Base-by-base conservation (phyloP, 2,329 filamentous ascomycete genomes). In the Cladosporium sp. region DNA sequence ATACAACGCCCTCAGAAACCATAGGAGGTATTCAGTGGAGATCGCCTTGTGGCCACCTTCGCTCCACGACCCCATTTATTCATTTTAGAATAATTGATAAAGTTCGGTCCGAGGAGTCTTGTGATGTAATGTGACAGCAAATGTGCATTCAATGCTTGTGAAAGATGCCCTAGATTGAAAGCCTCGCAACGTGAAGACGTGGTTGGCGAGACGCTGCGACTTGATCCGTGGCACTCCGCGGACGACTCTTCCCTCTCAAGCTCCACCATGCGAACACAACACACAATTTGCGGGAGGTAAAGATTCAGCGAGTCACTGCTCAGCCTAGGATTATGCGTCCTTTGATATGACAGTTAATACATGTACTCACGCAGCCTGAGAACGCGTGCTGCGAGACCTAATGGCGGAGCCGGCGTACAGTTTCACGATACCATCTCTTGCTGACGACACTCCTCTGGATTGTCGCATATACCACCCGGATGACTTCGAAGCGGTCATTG, bases 341-440 rank as follows among this genome's bases (percentile, higher is more conserved):
- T 21, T 12, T n/a, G 11, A 33, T 12, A 55, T 55, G 52, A 21
- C 18, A 55, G 33, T 6, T 21, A 2, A 23, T 33, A 21, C 52
- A 55, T 31, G 16, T 33, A 31, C 29, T 21, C 29, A 33, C 28
- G 28, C 28, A 29, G 12, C 52, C 29, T 14, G 29, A n/a, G 29
- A 33, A n/a, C n/a, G 52, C 52, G 4, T 31, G n/a, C 52, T 29
- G 52, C 52, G 18, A 55, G 28, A 33, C 8, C 31, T 31, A 2
- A 55, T 55, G 52, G 52, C 52, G 35, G 64, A 66, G 50, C 64
- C 64, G 14, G 57, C 58, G 4, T 66, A 62, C 23, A 86, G 85
- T 72, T 91, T 97, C 75, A 90, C 88, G 26, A 88, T 98, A 65
- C 93, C 93, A 35, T 97, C 93, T 66, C 79, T 97, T 61, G 86